These are phyloP conservation scores for Lasiodiplodia sp. DNA, from an alignment of 2,329 filamentous ascomycete genomes.

Conservation along the genomic window DNA sequence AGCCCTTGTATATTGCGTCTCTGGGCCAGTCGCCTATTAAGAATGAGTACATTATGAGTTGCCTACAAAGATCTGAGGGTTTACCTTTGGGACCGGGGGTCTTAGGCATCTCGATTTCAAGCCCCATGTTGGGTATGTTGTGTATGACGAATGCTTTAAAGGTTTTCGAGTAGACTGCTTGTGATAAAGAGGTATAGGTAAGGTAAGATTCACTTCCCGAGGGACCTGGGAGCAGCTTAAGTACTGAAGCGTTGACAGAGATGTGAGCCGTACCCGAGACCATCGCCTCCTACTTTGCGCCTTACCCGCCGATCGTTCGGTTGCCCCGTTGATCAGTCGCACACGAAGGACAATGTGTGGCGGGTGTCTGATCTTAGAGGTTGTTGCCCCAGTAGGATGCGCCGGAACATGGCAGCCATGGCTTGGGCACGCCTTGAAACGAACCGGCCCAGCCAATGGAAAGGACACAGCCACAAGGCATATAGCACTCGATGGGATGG, in stretches of 20 bases:
- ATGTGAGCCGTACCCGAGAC: too few relatives aligned
- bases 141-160: too few relatives aligned
- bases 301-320: not conserved
- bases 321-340: not conserved
- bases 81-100: too few relatives aligned
- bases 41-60: too few relatives aligned
- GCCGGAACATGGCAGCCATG: not conserved
- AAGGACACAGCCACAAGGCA: not conserved
- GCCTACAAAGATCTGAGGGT: too few relatives aligned
- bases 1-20: accelerated
- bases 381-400: not conserved
- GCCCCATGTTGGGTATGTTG: too few relatives aligned
- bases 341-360: not conserved
- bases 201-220: not conserved
- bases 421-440: not conserved
- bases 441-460: not conserved
- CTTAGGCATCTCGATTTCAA: too few relatives aligned
- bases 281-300: not conserved
- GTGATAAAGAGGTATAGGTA: too few relatives aligned
- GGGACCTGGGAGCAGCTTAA: not conserved
- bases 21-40: too few relatives aligned
- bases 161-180: too few relatives aligned
- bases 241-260: not conserved
- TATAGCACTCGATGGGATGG: not conserved
- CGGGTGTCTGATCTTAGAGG: not conserved